A percentile compares a stretch with the other conserved stretches of the same genome.
Conservation (phyloP, 805 yeast genomes). For the Candida vaughaniae region DNA sequence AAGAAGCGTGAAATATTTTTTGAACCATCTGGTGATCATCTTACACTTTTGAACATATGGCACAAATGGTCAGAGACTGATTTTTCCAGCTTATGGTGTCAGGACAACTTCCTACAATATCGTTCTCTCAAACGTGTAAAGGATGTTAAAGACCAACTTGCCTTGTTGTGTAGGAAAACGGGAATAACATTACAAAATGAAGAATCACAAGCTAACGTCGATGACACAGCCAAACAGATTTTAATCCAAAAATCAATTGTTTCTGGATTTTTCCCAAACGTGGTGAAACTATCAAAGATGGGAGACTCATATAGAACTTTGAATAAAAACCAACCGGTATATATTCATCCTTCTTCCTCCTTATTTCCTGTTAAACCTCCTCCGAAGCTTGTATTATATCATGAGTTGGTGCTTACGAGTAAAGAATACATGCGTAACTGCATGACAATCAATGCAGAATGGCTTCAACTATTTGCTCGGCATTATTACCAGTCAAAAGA, state of each 20-base stretch:
- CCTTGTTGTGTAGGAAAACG: constrained; percentile 54
- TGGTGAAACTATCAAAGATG: constrained; percentile 54
- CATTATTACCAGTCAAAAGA: constrained; percentile 44
- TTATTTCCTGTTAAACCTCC: constrained; percentile 67
- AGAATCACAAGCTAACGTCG: constrained; percentile 21
- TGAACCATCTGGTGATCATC: constrained; percentile 70
- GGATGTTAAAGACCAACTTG: constrained; percentile 71
- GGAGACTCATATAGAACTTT: constrained; percentile 72
- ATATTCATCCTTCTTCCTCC: constrained; percentile 83
- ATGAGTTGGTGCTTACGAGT: constrained; percentile 79
- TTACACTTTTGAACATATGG: constrained; percentile 72
- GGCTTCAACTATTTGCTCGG: constrained; percentile 77
- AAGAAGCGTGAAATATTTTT: constrained; percentile 56
- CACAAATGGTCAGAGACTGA: constrained; percentile 72
- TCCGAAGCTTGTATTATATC: constrained; percentile 71
- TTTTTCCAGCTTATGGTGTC: constrained; percentile 77
- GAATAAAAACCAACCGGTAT: constrained; percentile 68
- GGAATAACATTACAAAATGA: constrained; percentile 37
- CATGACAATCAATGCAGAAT: constrained; percentile 65
- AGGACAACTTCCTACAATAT: constrained; percentile 77
- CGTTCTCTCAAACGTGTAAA: constrained; percentile 66
- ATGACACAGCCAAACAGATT: constrained; percentile 6
- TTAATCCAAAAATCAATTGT: constrained; percentile 55
- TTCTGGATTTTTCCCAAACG: constrained; percentile 68
- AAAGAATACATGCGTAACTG: constrained; percentile 87